A percentile compares a stretch with the other conserved stretches of the same genome.
phyloP scores from a whole-genome alignment of 1,139 yeast genomes.

The Wickerhamomyces sp. region DNA sequence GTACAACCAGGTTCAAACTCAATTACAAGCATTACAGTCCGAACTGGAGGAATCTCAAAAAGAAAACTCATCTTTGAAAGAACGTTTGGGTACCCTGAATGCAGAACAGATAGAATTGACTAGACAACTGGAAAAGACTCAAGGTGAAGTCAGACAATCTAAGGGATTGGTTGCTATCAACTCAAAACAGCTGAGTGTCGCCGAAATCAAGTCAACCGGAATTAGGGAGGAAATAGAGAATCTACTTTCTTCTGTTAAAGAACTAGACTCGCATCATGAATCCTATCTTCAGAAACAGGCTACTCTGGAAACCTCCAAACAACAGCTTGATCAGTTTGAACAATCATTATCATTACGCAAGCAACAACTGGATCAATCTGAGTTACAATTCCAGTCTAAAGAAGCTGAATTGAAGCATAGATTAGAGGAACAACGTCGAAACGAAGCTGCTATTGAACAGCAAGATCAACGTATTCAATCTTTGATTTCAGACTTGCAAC shows the following conservation, averaged over 20 bases:
- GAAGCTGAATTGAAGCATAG: conserved; percentile 29
- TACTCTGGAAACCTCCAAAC: conserved; percentile 32
- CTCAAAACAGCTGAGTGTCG: conserved; percentile 63
- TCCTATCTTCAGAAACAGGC: conserved; percentile 32
- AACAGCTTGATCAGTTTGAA: conserved; percentile 20
- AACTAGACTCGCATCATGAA: conserved; percentile 33
- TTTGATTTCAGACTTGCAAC: conserved; percentile 29
- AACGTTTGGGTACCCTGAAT: conserved; percentile 59
- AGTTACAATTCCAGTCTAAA: conserved; percentile 14
- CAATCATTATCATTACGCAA: conserved; percentile 26
- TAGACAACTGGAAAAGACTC: conserved; percentile 46
- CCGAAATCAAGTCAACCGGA: conserved; percentile 39
- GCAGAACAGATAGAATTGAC: conserved; percentile 61
- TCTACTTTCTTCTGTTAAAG: conserved; percentile 29
- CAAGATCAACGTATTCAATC: conserved; percentile 31
- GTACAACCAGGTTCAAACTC: conserved; percentile 64
- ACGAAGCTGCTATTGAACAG: conserved; percentile 26
- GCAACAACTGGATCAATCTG: conserved; percentile 13
- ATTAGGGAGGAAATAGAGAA: conserved; percentile 46
- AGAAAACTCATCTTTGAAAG: conserved; percentile 60
- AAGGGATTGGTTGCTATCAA: conserved; percentile 60
- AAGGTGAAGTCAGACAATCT: conserved; percentile 53
- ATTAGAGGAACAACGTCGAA: conserved; percentile 30
- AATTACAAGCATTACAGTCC: conserved; percentile 57
- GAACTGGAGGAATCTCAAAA: conserved; percentile 62